A percentile compares a stretch with the other conserved stretches of the same genome.
These are phyloP conservation scores for Pochonia chlamydosporia DNA, from an alignment of 2,329 filamentous ascomycete species.

Conservation along the genomic window DNA sequence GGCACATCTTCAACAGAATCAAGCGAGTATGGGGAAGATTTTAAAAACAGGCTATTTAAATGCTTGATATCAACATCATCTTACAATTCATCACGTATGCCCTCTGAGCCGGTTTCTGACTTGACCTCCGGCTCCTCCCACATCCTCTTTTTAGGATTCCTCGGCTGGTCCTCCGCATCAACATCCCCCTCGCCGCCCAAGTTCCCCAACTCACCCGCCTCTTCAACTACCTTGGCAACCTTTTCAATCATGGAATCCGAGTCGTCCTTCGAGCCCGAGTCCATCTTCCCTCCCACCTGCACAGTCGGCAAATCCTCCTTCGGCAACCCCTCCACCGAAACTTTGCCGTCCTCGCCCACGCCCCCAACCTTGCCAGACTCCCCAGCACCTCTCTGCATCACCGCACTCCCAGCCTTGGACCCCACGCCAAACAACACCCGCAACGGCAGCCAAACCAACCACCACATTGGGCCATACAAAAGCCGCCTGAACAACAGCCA, in stretches of 20 bases:
- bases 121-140: constrained; percentile 19
- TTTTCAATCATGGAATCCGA: constrained; percentile 42
- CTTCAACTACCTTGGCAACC: constrained; percentile 49
- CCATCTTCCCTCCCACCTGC: constrained; percentile 31
- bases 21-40: not conserved
- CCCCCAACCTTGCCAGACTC: constrained; percentile 19
- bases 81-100: constrained; percentile 36
- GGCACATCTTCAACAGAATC: constrained; percentile 5
- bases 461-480: constrained; percentile 85
- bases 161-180: constrained; percentile 6
- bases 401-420: constrained; percentile 47
- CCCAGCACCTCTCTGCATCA: constrained; percentile 31
- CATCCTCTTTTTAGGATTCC: constrained; percentile 24
- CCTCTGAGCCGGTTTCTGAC: constrained; percentile 13
- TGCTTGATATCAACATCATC: not conserved
- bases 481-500: constrained; percentile 85
- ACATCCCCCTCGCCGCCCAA: constrained; percentile 12
- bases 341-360: constrained; percentile 20
- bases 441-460: constrained; percentile 80
- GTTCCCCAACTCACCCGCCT: constrained; percentile 20
- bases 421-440: constrained; percentile 57
- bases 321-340: constrained; percentile 28
- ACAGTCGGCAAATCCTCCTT: constrained; percentile 43
- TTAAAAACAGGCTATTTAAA: not conserved
- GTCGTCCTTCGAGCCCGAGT: constrained; percentile 19